phyloP scores from a whole-genome alignment of 306 rosid genomes.

The Sicyos baderoa region DNA sequence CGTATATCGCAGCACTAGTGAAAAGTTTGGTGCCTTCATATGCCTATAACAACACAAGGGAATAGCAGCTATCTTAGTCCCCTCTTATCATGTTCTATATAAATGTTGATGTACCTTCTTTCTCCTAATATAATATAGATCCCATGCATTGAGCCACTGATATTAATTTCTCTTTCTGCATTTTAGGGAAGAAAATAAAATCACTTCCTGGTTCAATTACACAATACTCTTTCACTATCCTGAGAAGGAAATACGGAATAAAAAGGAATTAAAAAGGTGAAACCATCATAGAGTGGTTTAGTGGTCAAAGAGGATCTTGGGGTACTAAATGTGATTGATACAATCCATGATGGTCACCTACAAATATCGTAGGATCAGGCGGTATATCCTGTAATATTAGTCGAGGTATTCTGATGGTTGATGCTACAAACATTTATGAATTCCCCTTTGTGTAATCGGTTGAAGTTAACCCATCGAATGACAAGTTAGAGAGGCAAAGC shows the following conservation, averaged over 20 bases:
- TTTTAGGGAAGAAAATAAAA: neutral
- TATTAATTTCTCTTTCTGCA: neutral
- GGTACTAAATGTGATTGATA: too few species aligned
- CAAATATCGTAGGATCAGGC: too few species aligned
- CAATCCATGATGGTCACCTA: too few species aligned
- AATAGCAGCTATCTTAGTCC: neutral
- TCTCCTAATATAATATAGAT: neutral
- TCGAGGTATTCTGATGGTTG: too few species aligned
- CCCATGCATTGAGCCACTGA: neutral
- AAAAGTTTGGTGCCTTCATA: neutral
- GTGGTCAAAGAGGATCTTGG: too few species aligned
- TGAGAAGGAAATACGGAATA: neutral
- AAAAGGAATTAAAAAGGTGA: neutral
- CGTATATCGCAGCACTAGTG: neutral
- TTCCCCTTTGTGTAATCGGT: neutral
- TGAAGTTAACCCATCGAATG: too few species aligned
- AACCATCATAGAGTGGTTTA: too few species aligned
- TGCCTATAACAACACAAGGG: neutral
- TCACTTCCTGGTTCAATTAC: neutral
- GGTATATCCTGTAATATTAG: too few species aligned
- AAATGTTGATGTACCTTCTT: conserved; percentile 9
- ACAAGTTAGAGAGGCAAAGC: neutral
- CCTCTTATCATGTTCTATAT: neutral
- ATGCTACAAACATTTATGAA: neutral
- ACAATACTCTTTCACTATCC: neutral